Conservation (phyloP, 108 stramenopile species). For the Pseudonitzschia multistriata region DNA sequence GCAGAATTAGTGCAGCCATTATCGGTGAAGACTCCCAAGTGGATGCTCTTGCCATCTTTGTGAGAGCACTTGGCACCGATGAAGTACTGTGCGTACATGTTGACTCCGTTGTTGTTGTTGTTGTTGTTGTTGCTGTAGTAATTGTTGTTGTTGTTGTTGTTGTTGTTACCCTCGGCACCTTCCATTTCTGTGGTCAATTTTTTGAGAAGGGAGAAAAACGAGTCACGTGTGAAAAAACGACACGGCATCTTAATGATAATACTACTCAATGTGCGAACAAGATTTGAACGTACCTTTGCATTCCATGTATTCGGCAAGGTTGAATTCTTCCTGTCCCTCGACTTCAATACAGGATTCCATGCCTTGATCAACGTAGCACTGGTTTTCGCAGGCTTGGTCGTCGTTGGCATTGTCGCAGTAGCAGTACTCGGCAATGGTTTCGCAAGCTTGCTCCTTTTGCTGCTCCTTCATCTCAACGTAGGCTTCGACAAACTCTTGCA, state of each 20-base stretch:
- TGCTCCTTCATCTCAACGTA: slow-evolving; percentile 50
- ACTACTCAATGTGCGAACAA: neutral
- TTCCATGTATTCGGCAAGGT: slow-evolving; percentile 54
- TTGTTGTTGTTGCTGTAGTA: slow-evolving; percentile 50
- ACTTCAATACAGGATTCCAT: slow-evolving; percentile 50
- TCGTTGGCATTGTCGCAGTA: slow-evolving; percentile 73
- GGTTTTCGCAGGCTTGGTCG: slow-evolving; percentile 48
- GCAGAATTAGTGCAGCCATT: slow-evolving; percentile 60
- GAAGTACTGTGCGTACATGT: slow-evolving; percentile 48
- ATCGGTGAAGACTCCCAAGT: slow-evolving; percentile 75
- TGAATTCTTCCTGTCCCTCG: slow-evolving; percentile 47
- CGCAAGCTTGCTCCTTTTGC: slow-evolving; percentile 62
- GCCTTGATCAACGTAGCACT: slow-evolving; percentile 50
- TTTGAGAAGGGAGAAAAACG: slow-evolving; percentile 15
- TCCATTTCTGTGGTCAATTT: slow-evolving; percentile 41
- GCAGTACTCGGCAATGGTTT: slow-evolving; percentile 66
- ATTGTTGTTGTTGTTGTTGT: slow-evolving; percentile 50
- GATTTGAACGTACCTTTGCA: slow-evolving; percentile 47
- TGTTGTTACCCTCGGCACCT: slow-evolving; percentile 35
- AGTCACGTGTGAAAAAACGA: neutral
- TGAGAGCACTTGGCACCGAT: slow-evolving; percentile 73
- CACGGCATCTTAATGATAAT: neutral
- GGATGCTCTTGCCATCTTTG: slow-evolving; percentile 62
- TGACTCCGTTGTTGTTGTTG: slow-evolving; percentile 37
- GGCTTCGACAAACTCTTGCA: slow-evolving; percentile 76